phyloP scores from a whole-genome alignment of 1,139 yeast species.

The Citeromyces siamensis region DNA sequence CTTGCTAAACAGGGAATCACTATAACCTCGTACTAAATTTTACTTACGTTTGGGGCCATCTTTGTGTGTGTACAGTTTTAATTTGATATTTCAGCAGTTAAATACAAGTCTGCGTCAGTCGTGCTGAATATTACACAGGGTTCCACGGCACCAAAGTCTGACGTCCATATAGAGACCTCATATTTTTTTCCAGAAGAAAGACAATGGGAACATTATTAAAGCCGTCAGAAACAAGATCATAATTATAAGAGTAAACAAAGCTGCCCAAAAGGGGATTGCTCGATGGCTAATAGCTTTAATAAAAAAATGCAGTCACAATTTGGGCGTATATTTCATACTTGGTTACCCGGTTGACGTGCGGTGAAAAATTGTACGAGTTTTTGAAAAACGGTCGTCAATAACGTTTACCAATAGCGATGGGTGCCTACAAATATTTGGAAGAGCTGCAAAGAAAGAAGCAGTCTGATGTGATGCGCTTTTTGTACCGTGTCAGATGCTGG shows the following conservation, averaged over 20 bases:
- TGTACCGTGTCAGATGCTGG: slow-evolving; percentile 99
- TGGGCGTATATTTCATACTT: not conserved
- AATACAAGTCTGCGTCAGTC: too few relatives aligned
- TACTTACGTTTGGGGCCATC: slow-evolving; percentile 3
- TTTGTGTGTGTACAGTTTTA: not conserved
- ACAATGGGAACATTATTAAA: too few relatives aligned
- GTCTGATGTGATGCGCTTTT: slow-evolving; percentile 98
- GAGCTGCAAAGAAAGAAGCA: slow-evolving; percentile 99
- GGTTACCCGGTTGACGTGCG: not conserved
- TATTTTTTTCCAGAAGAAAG: too few relatives aligned
- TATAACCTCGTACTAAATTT: not conserved
- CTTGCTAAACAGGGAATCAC: slow-evolving; percentile 2
- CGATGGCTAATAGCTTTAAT: too few relatives aligned
- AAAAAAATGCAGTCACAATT: slow-evolving; percentile 1
- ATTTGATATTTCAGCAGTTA: too few relatives aligned
- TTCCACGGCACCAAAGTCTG: too few relatives aligned
- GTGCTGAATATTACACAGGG: too few relatives aligned
- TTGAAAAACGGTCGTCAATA: slow-evolving; percentile 12
- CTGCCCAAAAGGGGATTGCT: too few relatives aligned
- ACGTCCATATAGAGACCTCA: too few relatives aligned
- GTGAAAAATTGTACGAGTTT: not conserved
- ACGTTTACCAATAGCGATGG: slow-evolving; percentile 37
- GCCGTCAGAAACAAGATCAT: too few relatives aligned
- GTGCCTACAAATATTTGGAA: slow-evolving; percentile 99
- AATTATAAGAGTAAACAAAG: too few relatives aligned